Evolutionary conservation across 768 basidiomycete genomes (phyloP).

Genomic region (Leccinum uliginosum): DNA sequence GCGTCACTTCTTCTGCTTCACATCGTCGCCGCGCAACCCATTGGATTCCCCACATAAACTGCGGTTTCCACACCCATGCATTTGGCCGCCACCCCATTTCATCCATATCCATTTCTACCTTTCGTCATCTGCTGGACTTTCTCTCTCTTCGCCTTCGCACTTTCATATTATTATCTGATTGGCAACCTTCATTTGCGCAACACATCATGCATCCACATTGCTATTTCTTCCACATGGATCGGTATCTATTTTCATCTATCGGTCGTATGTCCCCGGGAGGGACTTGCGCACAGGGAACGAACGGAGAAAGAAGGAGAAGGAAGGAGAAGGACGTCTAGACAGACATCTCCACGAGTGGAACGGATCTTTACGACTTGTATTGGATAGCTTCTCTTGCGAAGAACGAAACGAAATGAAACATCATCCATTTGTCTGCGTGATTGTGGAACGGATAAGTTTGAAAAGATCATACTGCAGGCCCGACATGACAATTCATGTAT

Average conservation of each 20-base stretch:
- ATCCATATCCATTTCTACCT: constrained; percentile 1
- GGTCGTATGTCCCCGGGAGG: constrained; percentile 23
- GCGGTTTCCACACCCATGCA: constrained; percentile 8
- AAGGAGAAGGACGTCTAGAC: constrained; percentile 8
- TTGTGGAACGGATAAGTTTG: constrained; percentile 1
- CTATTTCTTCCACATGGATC: constrained; percentile 19
- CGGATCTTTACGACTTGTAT: constrained; percentile 24
- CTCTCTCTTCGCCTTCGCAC: constrained; percentile 13
- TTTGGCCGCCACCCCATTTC: neutral
- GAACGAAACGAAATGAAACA: constrained; percentile 47
- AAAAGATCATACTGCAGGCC: neutral
- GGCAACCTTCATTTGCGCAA: constrained; percentile 19
- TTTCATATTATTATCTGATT: constrained; percentile 28
- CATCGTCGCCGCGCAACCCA: constrained; percentile 12
- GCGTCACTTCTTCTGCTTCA: constrained; percentile 18
- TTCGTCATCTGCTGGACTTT: constrained; percentile 7
- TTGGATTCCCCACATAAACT: constrained; percentile 19
- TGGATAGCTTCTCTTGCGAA: constrained; percentile 20
- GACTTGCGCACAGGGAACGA: constrained; percentile 12
- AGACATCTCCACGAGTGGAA: constrained; percentile 14
- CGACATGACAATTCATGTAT: neutral
- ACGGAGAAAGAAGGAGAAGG: constrained; percentile 11
- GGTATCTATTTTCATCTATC: constrained; percentile 31
- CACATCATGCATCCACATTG: constrained; percentile 30
- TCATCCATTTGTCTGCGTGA: constrained; percentile 16